Percentiles rank a stretch among this genome's conserved stretches.
Evolutionary conservation across 805 yeast genomes (phyloP).

Genomic region (Candida silvicultrix): DNA sequence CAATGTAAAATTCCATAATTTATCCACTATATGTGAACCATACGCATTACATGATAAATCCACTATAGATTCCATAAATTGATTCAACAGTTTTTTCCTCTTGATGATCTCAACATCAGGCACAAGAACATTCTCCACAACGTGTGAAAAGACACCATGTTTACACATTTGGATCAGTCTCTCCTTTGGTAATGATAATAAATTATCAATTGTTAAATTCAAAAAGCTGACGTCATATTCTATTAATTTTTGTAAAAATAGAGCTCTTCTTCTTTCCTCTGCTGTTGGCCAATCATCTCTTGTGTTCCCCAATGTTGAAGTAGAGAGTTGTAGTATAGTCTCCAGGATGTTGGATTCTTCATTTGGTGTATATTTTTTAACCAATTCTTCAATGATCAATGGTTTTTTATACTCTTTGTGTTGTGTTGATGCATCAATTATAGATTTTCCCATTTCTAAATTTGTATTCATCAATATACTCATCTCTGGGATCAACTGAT

Average conservation of each 20-base stretch:
- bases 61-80: constrained; percentile 48
- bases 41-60: constrained; percentile 75
- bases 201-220: constrained; percentile 49
- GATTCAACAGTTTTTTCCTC: constrained; percentile 66
- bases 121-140: constrained; percentile 62
- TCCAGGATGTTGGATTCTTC: constrained; percentile 47
- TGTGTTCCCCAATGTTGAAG: constrained; percentile 76
- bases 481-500: constrained; percentile 61
- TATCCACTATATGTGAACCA: constrained; percentile 88
- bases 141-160: constrained; percentile 90
- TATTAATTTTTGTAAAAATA: constrained; percentile 69
- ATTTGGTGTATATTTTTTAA: constrained; percentile 37
- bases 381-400: constrained; percentile 45
- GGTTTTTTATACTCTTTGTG: constrained; percentile 54
- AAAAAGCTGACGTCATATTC: constrained; percentile 60
- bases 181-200: constrained; percentile 54
- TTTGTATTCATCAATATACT: constrained; percentile 57
- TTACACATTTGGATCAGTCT: constrained; percentile 66
- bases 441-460: constrained; percentile 59
- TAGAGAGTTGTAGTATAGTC: constrained; percentile 54
- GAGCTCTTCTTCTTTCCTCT: constrained; percentile 74
- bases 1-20: constrained; percentile 72
- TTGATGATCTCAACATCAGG: constrained; percentile 43
- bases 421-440: constrained; percentile 59
- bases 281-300: constrained; percentile 90